These are phyloP conservation scores for Solanum hybrid DNA, from an alignment of 305 asterid species.

Conservation along the genomic window DNA sequence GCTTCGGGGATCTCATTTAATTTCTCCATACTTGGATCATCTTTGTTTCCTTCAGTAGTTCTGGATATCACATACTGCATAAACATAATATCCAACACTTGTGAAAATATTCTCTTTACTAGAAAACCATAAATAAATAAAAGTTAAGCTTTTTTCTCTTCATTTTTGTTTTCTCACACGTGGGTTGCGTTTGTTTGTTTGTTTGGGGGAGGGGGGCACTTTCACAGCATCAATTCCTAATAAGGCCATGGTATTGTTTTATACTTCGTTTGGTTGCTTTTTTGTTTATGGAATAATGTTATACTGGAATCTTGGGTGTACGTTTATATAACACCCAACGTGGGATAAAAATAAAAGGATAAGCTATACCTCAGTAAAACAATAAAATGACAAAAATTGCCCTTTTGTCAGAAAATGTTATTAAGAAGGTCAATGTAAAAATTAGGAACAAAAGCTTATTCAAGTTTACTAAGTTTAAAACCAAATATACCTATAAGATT, in stretches of 20 bases:
- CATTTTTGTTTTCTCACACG: not conserved
- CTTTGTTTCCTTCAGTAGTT: conserved; percentile 36
- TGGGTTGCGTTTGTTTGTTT: not conserved
- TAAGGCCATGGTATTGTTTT: not conserved
- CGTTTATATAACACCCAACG: not conserved
- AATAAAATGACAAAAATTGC: not conserved
- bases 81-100: conserved; percentile 12
- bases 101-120: not conserved
- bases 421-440: not conserved
- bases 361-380: not conserved
- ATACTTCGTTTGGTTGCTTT: not conserved
- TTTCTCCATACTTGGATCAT: conserved; percentile 8
- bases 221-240: not conserved
- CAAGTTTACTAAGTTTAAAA: not conserved
- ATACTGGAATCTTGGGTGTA: not conserved
- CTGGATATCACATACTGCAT: conserved; percentile 38
- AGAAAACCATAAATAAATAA: not conserved
- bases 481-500: not conserved
- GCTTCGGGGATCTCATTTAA: conserved; percentile 6
- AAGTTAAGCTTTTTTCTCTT: not conserved
- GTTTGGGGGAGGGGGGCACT: not conserved
- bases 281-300: not conserved
- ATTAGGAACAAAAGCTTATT: not conserved
- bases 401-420: not conserved
- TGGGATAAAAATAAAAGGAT: not conserved